Conservation (phyloP, 1,284 basidiomycete genomes). For the Mycosarcoma mackinlayi region DNA sequence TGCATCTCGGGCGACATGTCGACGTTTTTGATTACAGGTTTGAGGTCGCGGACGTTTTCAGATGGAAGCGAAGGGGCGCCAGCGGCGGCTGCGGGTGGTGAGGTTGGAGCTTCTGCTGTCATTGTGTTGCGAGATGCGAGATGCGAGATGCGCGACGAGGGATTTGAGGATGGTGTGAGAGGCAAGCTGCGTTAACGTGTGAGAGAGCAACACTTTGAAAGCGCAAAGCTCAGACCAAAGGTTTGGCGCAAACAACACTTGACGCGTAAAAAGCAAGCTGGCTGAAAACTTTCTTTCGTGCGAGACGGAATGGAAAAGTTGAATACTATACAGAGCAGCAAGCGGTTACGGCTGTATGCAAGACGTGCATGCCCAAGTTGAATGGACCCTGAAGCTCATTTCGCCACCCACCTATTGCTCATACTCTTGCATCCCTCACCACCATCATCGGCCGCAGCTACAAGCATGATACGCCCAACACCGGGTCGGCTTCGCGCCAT, state of each 20-base stretch:
- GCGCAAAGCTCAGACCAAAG: too few species aligned
- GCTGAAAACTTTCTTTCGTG: too few species aligned
- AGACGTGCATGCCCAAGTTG: too few species aligned
- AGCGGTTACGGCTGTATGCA: too few species aligned
- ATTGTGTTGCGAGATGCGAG: constrained; percentile 7
- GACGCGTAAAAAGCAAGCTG: neutral
- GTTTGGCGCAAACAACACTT: neutral
- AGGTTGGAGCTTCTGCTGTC: constrained; percentile 18
- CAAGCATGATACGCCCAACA: constrained; percentile 9
- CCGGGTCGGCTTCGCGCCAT: constrained; percentile 19
- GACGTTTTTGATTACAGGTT: constrained; percentile 92
- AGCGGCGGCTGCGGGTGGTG: constrained; percentile 5
- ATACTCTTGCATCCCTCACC: too few species aligned
- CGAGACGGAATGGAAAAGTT: too few species aligned
- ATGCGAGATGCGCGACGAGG: neutral
- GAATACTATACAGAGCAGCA: too few species aligned
- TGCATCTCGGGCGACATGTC: constrained; percentile 98
- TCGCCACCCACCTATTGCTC: neutral
- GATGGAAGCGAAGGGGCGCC: neutral
- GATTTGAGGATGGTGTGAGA: neutral
- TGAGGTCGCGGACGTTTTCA: constrained; percentile 27
- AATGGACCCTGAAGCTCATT: neutral
- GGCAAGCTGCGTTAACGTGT: neutral
- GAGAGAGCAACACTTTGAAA: neutral
- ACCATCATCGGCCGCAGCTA: neutral